Conservation (phyloP, 1,284 basidiomycete species). For the Pyrrhoderma noxium region DNA sequence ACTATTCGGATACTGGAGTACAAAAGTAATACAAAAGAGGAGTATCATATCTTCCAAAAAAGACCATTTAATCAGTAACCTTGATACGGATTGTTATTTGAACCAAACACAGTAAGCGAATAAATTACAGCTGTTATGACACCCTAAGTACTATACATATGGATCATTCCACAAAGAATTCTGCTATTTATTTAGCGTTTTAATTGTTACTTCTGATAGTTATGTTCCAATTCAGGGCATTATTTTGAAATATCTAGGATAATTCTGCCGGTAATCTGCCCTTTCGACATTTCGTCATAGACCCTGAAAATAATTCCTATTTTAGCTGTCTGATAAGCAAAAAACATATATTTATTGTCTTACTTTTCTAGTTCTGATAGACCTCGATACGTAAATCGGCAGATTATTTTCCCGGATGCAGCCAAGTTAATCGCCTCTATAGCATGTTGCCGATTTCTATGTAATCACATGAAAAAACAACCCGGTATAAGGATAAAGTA, state of each 20-base stretch:
- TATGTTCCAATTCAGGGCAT: too few relatives aligned
- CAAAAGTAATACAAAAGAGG: background rate
- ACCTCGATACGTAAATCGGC: constrained; percentile 42
- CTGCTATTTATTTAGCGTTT: too few relatives aligned
- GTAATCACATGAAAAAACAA: background rate
- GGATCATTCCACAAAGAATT: too few relatives aligned
- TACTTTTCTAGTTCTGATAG: constrained; percentile 48
- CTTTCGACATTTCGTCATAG: constrained; percentile 50
- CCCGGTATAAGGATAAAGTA: background rate
- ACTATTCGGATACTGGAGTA: too few relatives aligned
- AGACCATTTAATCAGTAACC: too few relatives aligned
- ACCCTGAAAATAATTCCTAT: constrained; percentile 27
- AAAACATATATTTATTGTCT: constrained; percentile 22
- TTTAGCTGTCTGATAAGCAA: constrained; percentile 1
- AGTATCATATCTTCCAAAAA: too few relatives aligned
- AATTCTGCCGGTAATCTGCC: constrained; percentile 53
- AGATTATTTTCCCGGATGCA: constrained; percentile 58
- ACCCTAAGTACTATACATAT: too few relatives aligned
- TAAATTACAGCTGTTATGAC: too few relatives aligned
- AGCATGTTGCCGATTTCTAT: constrained; percentile 61
- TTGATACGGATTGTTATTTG: too few relatives aligned
- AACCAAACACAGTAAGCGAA: too few relatives aligned
- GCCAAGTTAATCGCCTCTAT: constrained; percentile 71
- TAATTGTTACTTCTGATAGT: too few relatives aligned
- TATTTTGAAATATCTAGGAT: constrained; percentile 42